A percentile compares a stretch with the other conserved stretches of the same genome.
phyloP scores from a whole-genome alignment of 257 asterid genomes.

The Ajuga chamaepitys region DNA sequence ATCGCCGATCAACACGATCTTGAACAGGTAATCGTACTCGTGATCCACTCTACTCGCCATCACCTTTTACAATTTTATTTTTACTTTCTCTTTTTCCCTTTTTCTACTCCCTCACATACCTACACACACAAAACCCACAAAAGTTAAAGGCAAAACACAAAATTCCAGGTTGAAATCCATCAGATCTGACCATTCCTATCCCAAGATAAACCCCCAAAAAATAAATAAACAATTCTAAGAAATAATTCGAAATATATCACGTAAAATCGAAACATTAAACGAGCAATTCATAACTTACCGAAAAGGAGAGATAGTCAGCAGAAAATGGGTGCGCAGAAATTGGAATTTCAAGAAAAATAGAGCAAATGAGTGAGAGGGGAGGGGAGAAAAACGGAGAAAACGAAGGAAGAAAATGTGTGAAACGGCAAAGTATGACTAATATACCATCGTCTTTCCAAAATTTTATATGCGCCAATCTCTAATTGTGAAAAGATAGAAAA shows the following conservation, averaged over 20 bases:
- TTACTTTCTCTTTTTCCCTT: neutral
- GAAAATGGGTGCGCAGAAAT: neutral
- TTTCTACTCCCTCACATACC: conserved; percentile 30
- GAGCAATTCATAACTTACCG: conserved; percentile 6
- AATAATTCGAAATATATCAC: neutral
- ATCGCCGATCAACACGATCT: conserved; percentile 33
- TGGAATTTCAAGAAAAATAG: no score
- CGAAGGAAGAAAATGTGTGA: conserved; percentile 2
- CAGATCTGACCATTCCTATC: conserved; percentile 23
- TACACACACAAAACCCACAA: neutral
- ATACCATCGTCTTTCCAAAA: neutral
- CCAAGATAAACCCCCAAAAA: neutral
- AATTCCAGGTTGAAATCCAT: neutral
- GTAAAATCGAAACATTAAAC: neutral
- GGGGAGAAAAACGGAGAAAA: conserved; percentile 10
- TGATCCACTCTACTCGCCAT: conserved; percentile 38
- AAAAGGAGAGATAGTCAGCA: conserved; percentile 23
- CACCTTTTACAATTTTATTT: conserved; percentile 1
- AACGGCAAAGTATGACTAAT: neutral
- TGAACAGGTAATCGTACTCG: conserved; percentile 33
- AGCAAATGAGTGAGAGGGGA: neutral
- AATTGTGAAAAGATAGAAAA: neutral
- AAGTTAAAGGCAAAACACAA: neutral
- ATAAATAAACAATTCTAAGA: neutral
- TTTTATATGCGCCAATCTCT: neutral